Conservation (phyloP, 305 asterid genomes). For the Fraxinus ornus region DNA sequence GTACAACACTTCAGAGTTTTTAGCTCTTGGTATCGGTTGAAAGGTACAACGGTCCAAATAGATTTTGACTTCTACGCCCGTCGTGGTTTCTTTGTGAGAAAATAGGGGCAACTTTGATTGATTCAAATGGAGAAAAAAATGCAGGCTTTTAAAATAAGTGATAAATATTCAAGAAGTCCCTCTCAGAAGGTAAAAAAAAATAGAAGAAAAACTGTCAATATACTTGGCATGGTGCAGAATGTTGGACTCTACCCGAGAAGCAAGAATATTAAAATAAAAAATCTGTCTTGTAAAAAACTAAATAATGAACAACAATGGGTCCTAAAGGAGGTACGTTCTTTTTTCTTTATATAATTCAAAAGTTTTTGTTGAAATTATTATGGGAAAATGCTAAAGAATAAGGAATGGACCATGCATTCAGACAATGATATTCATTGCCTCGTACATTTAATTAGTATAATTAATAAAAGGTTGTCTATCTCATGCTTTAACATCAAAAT, state of each 20-base stretch:
- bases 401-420: conserved; percentile 34
- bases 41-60: neutral
- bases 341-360: conserved; percentile 5
- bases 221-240: neutral
- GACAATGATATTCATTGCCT: conserved; percentile 32
- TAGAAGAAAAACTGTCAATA: neutral
- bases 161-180: conserved; percentile 1
- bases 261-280: neutral
- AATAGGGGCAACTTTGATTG: neutral
- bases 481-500: conserved; percentile 17
- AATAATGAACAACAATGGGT: conserved; percentile 18
- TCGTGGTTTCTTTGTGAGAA: neutral
- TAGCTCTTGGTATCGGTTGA: neutral
- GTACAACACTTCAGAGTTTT: neutral
- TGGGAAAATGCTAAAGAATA: conserved; percentile 29
- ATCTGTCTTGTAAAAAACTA: neutral
- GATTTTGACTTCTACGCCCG: neutral
- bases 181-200: neutral
- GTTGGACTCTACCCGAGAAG: neutral
- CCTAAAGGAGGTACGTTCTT: conserved; percentile 8
- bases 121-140: neutral
- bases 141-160: neutral
- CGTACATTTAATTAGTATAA: neutral
- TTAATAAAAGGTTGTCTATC: conserved; percentile 25
- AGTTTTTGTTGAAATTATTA: conserved; percentile 12